Evolutionary conservation across 768 basidiomycete genomes (phyloP), one percentile per base, ranked within the genome.

Genomic region (Pseudohyphozyma bogoriensis): DNA sequence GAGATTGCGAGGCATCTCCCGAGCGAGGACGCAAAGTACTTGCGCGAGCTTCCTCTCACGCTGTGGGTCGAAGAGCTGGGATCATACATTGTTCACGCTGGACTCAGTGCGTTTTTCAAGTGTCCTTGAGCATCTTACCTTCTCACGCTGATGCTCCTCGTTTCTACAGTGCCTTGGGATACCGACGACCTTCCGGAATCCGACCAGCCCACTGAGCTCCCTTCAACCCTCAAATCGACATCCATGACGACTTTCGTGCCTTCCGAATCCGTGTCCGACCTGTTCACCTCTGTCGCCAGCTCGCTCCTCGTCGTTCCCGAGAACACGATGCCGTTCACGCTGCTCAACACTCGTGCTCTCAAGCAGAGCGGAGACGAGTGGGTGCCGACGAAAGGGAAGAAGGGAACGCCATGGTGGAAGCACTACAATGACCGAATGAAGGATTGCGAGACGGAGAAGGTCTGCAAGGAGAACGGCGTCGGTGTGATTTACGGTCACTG

Each of bases 71-170:
- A 63, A 26, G 59, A 61, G 29, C 8, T 67, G 20, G 54, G 46
- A 32, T 52, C 54, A n/a, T 64, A 51, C 47, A 45, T 67, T 49
- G 66, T 67, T 8, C 66, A 67, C 33, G 66, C 66, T 20, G 66
- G 66, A 12, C 44, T 66, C 46, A 55, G 58, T 60, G 18, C 42
- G 58, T 47, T 36, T 35, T 29, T 28, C 28, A 28, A 6, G 26
- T 9, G 16, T 26, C 24, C 16, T 16, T 39, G 7, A n/a, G n/a
- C 9, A 7, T 31, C 29, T n/a, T 50, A 18, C 18, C 1, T 26
- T 10, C 20, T 29, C 22, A 4, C 8, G 20, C 52, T 63, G 46
- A 55, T 31, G 13, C 26, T 22, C 22, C 10, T 26, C 22, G 10
- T n/a, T n/a, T 12, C 10, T 18, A 20, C 39, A 63, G 65, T 66